Evolutionary conservation across 2,329 filamentous ascomycete genomes (phyloP), one percentile per base, ranked within the genome.

Genomic region (Neofusicoccum parvum): DNA sequence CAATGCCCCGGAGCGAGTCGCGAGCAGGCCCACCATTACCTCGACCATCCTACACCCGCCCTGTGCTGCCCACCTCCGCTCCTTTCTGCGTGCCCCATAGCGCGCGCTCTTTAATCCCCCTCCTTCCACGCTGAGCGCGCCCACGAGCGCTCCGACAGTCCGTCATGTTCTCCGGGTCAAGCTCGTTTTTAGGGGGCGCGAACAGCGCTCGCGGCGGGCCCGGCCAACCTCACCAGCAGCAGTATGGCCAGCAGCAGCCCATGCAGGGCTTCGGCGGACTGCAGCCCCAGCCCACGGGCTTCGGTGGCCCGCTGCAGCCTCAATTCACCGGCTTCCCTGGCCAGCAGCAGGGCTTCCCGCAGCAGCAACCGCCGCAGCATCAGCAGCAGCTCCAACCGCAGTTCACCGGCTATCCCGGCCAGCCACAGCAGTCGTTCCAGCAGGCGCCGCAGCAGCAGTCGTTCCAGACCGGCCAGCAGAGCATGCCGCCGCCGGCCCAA

Each of bases 91-190:
- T 41, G 17, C 46, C 48, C 49, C 62, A 53, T 53, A 46, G 32
- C 49, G 27, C 49, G n/a, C 46, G n/a, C 48, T 43, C 32, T 36
- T 37, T 37, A 20, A 34, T 9, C 41, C 32, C 43, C 37, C 56
- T 23, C 36, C 56, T 20, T 17, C 43, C 32, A 23, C 32, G 14
- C 41, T 23, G 54, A 41, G 62, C 62, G 62, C 39, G 50, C 10
- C 39, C 14, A 14, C 23, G 17, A 39, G 62, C 62, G 62, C 62
- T 54, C 34, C 9, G 11, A 6, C 17, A 32, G 32, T 45, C 17
- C 39, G 56, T 74, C 80, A 97, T 97, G 94, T 98, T 92, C 82
- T 95, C 92, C 70, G 92, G 90, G 78, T 91, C 92, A 70, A 96
- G 91, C 83, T 89, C 91, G 69, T 97, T 90, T 79, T 81, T 96